phyloP scores from a whole-genome alignment of 2,329 filamentous ascomycete genomes.

The Aulographum hederae region DNA sequence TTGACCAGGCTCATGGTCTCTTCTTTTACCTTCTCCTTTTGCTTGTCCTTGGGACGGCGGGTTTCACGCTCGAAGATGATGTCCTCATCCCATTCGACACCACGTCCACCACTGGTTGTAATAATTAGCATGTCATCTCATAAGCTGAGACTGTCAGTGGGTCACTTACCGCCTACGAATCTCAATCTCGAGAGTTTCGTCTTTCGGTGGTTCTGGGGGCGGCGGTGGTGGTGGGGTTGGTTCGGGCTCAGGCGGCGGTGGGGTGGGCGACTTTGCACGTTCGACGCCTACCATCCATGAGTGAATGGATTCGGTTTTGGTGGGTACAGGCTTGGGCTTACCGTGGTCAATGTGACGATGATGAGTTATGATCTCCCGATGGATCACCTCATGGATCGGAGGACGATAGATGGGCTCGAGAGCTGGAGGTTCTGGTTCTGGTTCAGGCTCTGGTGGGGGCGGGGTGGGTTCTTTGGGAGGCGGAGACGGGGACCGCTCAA shows the following conservation, averaged over 20 bases:
- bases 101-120: slow-evolving; percentile 10
- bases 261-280: slow-evolving; percentile 27
- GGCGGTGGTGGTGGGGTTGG: slow-evolving; percentile 22
- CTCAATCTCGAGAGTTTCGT: slow-evolving; percentile 37
- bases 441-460: slow-evolving; percentile 32
- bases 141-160: no score
- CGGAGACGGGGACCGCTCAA: slow-evolving; percentile 30
- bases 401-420: slow-evolving; percentile 54
- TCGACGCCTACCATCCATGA: slow-evolving; percentile 19
- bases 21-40: slow-evolving; percentile 9
- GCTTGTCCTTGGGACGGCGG: slow-evolving; percentile 8
- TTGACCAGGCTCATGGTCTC: slow-evolving; percentile 1
- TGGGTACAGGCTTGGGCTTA: slow-evolving; percentile 20
- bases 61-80: slow-evolving; percentile 42
- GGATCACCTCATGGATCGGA: slow-evolving; percentile 71
- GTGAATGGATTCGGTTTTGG: slow-evolving; percentile 4
- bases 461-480: slow-evolving; percentile 26
- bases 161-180: slow-evolving; percentile 32
- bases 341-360: slow-evolving; percentile 78
- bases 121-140: no score
- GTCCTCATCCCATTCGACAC: slow-evolving; percentile 42
- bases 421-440: slow-evolving; percentile 25
- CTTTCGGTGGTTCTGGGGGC: slow-evolving; percentile 26
- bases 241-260: slow-evolving; percentile 14
- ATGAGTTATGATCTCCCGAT: slow-evolving; percentile 78